Percentiles rank a stretch among this genome's conserved stretches.
Evolutionary conservation across 73 alveolate genomes (phyloP).

Genomic region (Paramecium primaurelia): DNA sequence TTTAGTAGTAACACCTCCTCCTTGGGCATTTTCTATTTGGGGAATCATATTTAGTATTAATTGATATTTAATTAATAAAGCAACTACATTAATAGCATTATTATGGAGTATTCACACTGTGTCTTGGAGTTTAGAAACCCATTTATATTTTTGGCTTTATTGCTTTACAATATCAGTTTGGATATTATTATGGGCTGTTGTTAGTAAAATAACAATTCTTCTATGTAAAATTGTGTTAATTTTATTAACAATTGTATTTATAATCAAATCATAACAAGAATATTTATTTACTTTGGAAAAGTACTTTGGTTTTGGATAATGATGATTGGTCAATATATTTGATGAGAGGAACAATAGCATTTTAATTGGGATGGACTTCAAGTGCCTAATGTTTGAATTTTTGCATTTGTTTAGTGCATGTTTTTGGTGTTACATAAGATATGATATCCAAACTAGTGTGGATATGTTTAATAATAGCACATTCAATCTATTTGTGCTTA

Average conservation of each 20-base stretch:
- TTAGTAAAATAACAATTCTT: background rate
- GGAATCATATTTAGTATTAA: background rate
- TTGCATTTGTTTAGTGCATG: background rate
- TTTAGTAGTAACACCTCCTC: background rate
- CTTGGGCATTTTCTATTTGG: constrained; percentile 48
- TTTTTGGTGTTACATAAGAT: background rate
- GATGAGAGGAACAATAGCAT: background rate
- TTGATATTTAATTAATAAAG: background rate
- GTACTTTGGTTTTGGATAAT: background rate
- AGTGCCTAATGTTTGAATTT: background rate
- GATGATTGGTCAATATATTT: background rate
- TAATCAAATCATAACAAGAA: background rate
- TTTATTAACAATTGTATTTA: background rate
- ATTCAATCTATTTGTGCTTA: background rate
- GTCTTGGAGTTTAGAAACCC: constrained; percentile 2
- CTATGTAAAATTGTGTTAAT: background rate
- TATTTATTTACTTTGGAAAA: background rate
- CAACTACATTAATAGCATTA: constrained; percentile 14
- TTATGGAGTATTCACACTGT: background rate
- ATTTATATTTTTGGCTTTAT: background rate
- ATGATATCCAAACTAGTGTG: background rate
- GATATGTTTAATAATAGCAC: background rate
- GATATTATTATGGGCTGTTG: background rate
- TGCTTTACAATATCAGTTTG: background rate
- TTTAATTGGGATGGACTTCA: background rate